A percentile compares a stretch with the other conserved stretches of the same genome.
phyloP scores from a whole-genome alignment of 2,329 filamentous ascomycete genomes.

The Arthrobotrys musiformis region DNA sequence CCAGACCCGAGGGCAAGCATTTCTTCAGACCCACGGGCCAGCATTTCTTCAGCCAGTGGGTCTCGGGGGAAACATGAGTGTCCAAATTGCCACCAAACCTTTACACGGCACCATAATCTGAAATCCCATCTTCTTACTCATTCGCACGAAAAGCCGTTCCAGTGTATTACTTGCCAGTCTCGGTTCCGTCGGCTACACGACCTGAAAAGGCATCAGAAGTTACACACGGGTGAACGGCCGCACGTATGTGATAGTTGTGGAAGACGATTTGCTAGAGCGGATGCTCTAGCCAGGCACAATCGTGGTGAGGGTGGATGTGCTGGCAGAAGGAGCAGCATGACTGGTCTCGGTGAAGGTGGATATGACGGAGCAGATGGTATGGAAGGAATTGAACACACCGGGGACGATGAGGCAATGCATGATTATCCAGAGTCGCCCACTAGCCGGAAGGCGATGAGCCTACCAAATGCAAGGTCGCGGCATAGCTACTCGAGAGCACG shows the following conservation, averaged over 20 bases:
- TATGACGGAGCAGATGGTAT: slow-evolving; percentile 72
- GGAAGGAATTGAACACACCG: slow-evolving; percentile 60
- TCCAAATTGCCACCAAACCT: slow-evolving; percentile 94
- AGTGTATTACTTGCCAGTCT: slow-evolving; percentile 87
- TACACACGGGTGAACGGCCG: slow-evolving; percentile 94
- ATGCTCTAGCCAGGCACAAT: slow-evolving; percentile 92
- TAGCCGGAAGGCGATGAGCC: slow-evolving; percentile 44
- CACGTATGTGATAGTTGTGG: slow-evolving; percentile 96
- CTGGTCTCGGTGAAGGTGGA: slow-evolving; percentile 81
- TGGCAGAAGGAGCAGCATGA: slow-evolving; percentile 85
- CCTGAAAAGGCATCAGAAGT: slow-evolving; percentile 92
- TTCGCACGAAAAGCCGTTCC: slow-evolving; percentile 97
- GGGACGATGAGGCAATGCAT: slow-evolving; percentile 65
- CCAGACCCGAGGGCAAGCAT: slow-evolving; percentile 48
- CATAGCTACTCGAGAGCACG: slow-evolving; percentile 47
- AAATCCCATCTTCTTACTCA: slow-evolving; percentile 98
- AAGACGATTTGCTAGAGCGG: slow-evolving; percentile 91
- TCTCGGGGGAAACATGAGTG: slow-evolving; percentile 81
- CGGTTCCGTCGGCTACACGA: slow-evolving; percentile 93
- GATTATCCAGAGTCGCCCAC: slow-evolving; percentile 54
- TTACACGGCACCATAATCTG: slow-evolving; percentile 95
- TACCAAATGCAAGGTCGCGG: slow-evolving; percentile 44
- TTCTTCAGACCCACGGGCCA: slow-evolving; percentile 45
- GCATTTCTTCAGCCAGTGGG: slow-evolving; percentile 55
- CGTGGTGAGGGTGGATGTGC: slow-evolving; percentile 97